Conservation (phyloP, 148 eudicot genomes). For the Chenopodium album region DNA sequence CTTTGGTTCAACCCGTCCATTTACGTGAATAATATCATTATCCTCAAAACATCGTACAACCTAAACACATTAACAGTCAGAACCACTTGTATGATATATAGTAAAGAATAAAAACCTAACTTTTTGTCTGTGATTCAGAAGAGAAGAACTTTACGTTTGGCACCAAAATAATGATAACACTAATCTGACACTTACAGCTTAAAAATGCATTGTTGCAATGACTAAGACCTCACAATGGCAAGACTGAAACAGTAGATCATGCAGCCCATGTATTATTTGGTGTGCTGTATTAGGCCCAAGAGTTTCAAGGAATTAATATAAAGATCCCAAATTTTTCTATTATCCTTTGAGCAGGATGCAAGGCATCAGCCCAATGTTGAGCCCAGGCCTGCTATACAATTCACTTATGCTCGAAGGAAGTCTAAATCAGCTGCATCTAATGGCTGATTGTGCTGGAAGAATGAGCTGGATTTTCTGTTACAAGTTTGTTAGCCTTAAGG, state of each 20-base stretch:
- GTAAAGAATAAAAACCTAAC: background rate
- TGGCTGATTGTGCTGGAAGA: too few species aligned
- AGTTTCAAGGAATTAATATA: background rate
- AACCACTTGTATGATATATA: too few species aligned
- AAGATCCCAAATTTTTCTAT: background rate
- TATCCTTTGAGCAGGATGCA: background rate
- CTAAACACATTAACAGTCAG: constrained; percentile 37
- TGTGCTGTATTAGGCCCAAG: background rate
- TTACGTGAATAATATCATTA: constrained; percentile 92
- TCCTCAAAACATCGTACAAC: constrained; percentile 99
- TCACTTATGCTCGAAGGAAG: too few species aligned
- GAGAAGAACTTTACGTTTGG: background rate
- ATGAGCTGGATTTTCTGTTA: too few species aligned
- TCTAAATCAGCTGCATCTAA: too few species aligned
- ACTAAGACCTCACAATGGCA: background rate
- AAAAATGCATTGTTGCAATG: background rate
- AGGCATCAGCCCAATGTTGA: too few species aligned
- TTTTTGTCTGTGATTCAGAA: background rate
- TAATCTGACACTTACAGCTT: background rate
- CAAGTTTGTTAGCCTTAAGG: too few species aligned
- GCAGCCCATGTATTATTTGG: too few species aligned
- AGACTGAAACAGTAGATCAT: background rate
- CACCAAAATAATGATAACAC: background rate
- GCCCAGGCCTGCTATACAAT: too few species aligned
- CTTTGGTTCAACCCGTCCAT: constrained; percentile 91